These are phyloP conservation scores for Magnolia kwangsiensis DNA, from an alignment of 164 flowering plant species.

Conservation along the genomic window DNA sequence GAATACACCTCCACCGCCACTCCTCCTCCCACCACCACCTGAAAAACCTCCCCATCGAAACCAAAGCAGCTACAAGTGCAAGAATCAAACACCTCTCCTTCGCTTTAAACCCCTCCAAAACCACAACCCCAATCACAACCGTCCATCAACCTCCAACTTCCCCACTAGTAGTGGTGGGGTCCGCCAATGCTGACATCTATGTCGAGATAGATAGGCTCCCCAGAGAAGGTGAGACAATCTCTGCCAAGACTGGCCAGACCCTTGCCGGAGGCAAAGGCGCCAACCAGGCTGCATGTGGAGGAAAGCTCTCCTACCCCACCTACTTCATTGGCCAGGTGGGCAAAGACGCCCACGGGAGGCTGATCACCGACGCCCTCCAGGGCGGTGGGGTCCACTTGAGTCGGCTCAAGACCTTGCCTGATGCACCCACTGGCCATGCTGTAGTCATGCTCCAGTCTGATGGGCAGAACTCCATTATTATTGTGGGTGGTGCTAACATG, in stretches of 20 bases:
- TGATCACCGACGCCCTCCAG: constrained; percentile 61
- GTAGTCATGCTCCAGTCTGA: constrained; percentile 86
- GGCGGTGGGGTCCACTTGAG: constrained; percentile 62
- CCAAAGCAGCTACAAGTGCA: constrained; percentile 10
- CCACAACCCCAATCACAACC: constrained; percentile 11
- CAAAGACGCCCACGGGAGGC: constrained; percentile 70
- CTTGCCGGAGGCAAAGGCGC: constrained; percentile 97
- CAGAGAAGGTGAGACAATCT: constrained; percentile 74
- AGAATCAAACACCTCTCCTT: constrained; percentile 15
- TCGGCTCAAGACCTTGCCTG: constrained; percentile 36
- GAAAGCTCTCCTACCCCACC: constrained; percentile 67
- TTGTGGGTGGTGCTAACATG: constrained; percentile 96
- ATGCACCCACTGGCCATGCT: constrained; percentile 91
- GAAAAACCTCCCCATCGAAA: constrained; percentile 5
- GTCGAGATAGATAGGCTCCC: constrained; percentile 82
- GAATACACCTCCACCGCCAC: not conserved
- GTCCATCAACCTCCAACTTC: constrained; percentile 19
- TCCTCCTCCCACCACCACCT: constrained; percentile 4
- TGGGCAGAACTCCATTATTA: constrained; percentile 90
- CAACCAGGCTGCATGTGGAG: constrained; percentile 86
- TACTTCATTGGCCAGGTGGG: constrained; percentile 87
- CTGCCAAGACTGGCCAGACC: constrained; percentile 69
- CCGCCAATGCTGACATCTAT: constrained; percentile 90
- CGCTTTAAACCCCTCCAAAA: constrained; percentile 11
- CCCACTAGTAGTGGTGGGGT: constrained; percentile 84